Evolutionary conservation across 164 flowering plant species (phyloP), one percentile per base, ranked within the genome.

Genomic region (Tetrastigma voinierianum): DNA sequence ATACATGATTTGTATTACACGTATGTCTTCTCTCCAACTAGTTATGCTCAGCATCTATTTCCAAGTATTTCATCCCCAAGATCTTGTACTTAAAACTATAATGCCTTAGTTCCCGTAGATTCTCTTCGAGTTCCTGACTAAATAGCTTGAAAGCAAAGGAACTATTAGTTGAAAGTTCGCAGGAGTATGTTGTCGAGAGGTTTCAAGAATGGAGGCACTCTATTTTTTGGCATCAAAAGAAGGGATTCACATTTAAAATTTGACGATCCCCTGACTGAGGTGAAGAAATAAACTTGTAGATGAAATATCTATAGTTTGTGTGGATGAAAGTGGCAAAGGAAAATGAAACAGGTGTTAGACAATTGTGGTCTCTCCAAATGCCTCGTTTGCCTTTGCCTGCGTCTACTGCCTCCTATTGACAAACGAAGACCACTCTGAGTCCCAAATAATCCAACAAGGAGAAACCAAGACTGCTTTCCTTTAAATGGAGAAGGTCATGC

Each of bases 311-410:
- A 66, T 46, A 51, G 43, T 59, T 19, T 45, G 32, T 48, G 61
- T 9, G 18, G 74, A 62, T 66, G 78, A 62, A 47, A 61, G 16
- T 53, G 40, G 16, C 51, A 55, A 48, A 19, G 66, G 59, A 23
- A n/a, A 69, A 53, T 45, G 66, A 59, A 44, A 43, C 32, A 17
- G 66, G 66, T 40, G 25, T 23, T 48, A 56, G 72, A 70, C 45
- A 60, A 65, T 66, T 76, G 74, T 61, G 78, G 82, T 5, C 49
- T 77, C 77, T 57, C 74, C 72, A 16, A 81, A 76, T 68, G 47
- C 56, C 20, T 76, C n/a, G 83, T 66, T 76, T 85, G 76, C 86
- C 86, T 48, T 85, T 82, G 60, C 77, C 78, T 67, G 78, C 76
- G 59, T 68, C 81, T 48, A 57, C 70, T 25, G 69, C 49, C 52